phyloP scores from a whole-genome alignment of 257 asterid species.

The Nicotiana tomentosiformis region DNA sequence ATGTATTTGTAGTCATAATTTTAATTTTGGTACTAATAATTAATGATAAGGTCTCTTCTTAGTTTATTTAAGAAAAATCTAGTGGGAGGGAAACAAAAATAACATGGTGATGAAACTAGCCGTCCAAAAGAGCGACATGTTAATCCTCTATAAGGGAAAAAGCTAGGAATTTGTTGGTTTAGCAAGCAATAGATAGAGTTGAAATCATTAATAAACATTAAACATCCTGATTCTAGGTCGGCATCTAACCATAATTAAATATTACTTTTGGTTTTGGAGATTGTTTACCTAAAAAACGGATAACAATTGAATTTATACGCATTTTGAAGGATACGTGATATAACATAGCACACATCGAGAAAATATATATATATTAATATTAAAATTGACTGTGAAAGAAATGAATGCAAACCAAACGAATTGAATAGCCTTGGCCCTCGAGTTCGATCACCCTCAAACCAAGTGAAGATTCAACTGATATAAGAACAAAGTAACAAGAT shows the following conservation, averaged over 20 bases:
- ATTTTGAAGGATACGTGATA: no score
- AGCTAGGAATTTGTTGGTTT: constrained; percentile 21
- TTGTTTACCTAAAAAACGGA: no score
- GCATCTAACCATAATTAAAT: constrained; percentile 34
- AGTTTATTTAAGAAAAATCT: not conserved
- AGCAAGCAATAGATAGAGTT: constrained; percentile 12
- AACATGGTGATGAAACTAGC: constrained; percentile 27
- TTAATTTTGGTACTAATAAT: not conserved
- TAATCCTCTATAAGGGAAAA: not conserved
- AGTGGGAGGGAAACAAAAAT: constrained; percentile 5
- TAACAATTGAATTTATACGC: no score
- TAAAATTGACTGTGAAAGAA: no score
- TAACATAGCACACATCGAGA: no score
- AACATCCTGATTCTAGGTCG: constrained; percentile 46
- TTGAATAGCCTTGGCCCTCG: no score
- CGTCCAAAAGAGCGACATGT: constrained; percentile 39
- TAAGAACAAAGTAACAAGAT: no score
- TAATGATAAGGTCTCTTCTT: not conserved
- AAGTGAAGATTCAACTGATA: no score
- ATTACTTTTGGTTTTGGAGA: constrained; percentile 9
- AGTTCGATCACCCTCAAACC: no score
- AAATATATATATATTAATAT: no score
- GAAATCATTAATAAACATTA: constrained; percentile 8
- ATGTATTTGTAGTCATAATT: not conserved
- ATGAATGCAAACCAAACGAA: no score